Evolutionary conservation across 345 rosid species (phyloP), one percentile per base, ranked within the genome.

Genomic region (Arabis alpina): DNA sequence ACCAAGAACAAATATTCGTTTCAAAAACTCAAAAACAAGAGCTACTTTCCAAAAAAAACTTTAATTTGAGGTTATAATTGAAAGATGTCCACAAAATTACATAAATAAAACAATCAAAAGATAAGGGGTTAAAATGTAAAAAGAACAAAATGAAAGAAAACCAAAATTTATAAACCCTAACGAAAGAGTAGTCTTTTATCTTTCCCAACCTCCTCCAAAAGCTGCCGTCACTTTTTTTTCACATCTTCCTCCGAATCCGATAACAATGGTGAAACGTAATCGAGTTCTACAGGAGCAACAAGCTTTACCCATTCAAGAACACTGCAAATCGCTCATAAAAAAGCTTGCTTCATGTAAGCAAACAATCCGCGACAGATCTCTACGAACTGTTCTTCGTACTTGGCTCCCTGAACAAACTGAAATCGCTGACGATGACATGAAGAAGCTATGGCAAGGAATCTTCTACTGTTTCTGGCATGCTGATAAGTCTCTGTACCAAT

Each of bases 401-500:
- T 91, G 99, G 99, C 84, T 94, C 52, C 99, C 95, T 0, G 73
- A 82, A 8, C 96, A 84, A 47, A 50, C 85, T 3, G 56, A 76
- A 23, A 49, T 94, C 75, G 37, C 89, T 14, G 96, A 86, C 30
- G 91, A 92, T 7, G 90, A 85, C 43, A 85, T 94, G 90, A 88
- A 79, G 87, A 86, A 83, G 85, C 81, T 94, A 2, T 94, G 99
- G 99, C 91, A 89, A 71, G 99, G 96, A 9, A 85, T 94, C 59
- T 94, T 94, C 83, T 94, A 94, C 80, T 94, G 99, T 73, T 81
- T 94, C 49, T 94, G 99, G 99, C 97, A 91, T 74, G 81, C 99
- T 52, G 99, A 94, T 68, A 91, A 94, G 85, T 53, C 72, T 3
- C 81, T 83, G 1, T 83, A 75, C 54, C 99, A 94, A 74, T 53